Evolutionary conservation across 805 yeast genomes (phyloP).

Genomic region (Lipomyces spencermartinsiae): DNA sequence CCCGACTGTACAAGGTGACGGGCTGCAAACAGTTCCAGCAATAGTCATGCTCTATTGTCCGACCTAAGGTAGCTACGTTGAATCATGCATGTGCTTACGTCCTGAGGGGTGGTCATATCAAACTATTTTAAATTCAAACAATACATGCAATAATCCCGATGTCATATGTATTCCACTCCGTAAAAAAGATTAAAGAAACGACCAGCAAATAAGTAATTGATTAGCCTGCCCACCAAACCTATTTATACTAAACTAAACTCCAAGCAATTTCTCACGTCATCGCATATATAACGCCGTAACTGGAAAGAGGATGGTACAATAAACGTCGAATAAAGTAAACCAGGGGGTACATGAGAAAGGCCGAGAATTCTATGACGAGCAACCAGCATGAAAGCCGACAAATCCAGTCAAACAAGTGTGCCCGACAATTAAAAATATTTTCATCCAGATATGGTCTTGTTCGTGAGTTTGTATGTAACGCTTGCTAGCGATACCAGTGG

Average conservation of each 20-base stretch:
- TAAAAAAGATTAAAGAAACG: background rate
- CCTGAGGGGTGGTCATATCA: background rate
- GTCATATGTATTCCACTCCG: background rate
- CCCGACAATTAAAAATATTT: background rate
- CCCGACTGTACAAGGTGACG: no score
- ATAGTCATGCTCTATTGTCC: no score
- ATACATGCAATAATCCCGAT: background rate
- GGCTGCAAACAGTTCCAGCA: no score
- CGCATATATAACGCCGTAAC: background rate
- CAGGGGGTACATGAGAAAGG: background rate
- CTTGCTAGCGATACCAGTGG: no score
- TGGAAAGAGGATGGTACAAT: background rate
- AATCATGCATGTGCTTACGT: background rate
- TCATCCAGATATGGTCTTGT: background rate
- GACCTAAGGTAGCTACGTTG: background rate
- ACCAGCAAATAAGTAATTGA: background rate
- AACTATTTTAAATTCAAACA: background rate
- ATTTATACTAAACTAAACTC: background rate
- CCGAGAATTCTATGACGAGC: no score
- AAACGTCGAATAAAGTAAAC: background rate
- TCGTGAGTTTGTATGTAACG: background rate
- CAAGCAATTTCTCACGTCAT: background rate
- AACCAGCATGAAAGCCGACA: no score
- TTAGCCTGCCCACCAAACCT: background rate
- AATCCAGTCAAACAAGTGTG: no score